Base-by-base conservation (phyloP, 1,139 yeast species). In the Taiozyma onychis region DNA sequence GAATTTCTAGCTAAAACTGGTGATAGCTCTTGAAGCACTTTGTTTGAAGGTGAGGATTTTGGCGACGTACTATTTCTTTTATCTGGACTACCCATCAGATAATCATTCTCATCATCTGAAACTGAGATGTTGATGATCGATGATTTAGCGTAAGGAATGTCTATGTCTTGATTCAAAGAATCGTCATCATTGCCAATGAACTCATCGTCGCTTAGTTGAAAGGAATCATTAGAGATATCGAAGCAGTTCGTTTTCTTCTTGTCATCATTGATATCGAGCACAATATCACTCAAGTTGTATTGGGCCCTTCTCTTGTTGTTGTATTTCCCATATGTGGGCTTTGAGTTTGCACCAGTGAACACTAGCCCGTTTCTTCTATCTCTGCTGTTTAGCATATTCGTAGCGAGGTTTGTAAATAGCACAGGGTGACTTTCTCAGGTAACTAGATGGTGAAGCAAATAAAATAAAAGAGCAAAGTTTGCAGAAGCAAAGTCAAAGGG, bases 351-450 rank as follows among this genome's bases (percentile, higher is more conserved):
- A 41, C 41, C 48, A 27, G 61, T 48, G 3, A 58, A 44, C 32
- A 59, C 54, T n/a, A 59, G 41, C 3, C 63, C 63, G 39, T 59
- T 57, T 43, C 63, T 57, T 52, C 61, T 56, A 37, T 58, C 63
- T 37, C 58, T 51, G 51, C 54, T 57, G 41, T 45, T 49, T 14
- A 54, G 50, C 60, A 57, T 57, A 6, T 37, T 37, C 10, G 24
- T 37, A 37, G 41, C 41, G 10, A 9, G 7, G 24, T 16, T 18
- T 37, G 41, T 24, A 24, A 22, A 28, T 14, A 41, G n/a, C 16
- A 13, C 22, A 18, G 18, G 26, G 16, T 32, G 24, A 39, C 44
- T 28, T 39, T 11, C 24, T 37, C 24, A 18, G 24, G 41, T 11
- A 26, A 6, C 4, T 13, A 32, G 18, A 32, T 32, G 18, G 4